Base-by-base conservation (phyloP, 2,329 filamentous ascomycete genomes). In the Fusarium coicis region DNA sequence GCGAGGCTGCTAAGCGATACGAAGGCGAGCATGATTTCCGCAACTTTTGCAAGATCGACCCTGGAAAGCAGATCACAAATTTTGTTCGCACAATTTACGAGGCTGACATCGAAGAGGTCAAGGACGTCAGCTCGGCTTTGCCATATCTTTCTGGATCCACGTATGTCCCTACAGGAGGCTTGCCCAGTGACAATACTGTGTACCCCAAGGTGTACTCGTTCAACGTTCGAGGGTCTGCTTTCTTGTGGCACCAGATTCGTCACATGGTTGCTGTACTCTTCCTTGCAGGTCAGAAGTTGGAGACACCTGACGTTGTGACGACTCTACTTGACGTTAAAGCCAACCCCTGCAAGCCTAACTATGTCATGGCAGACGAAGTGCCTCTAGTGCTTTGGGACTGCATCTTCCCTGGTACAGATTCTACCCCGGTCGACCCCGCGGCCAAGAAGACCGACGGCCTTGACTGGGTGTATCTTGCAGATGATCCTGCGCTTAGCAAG, bases 181-280 rank as follows among this genome's bases (percentile, higher is more conserved):
- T 68, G 15, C 55, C 49, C 7, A 23, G 54, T 4, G 37, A 60
- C 5, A 69, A 42, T 11, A 76, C 64, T 0, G 70, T 66, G 10
- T 78, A 82, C 60, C 87, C 91, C 11, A 93, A 94, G 78, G 88
- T 98, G 19, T 98, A 97, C 84, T 92, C 92, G 70, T 97, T 99
- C 82, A 92, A 92, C 65, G 91, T 99, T 44, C 91, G 95, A 75
- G 96, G 96, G 26, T 95, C 93, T 12, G 96, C 95, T 4, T 99
- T 99, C 82, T 84, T 99, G 52, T 99, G 96, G 96, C 96, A 99
- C 83, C 96, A 99, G 84, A 97, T 99, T 75, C 91, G 96, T 30
- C 94, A 96, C 84, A 95, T 99, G 90, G 91, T 97, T n/a, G 90
- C 92, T 21, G 86, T 98, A 11, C 85, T 99, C n/a, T 98, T 99